These are phyloP conservation scores for Hymenoscyphus fructigenus DNA, from an alignment of 2,329 filamentous ascomycete species.

Conservation along the genomic window DNA sequence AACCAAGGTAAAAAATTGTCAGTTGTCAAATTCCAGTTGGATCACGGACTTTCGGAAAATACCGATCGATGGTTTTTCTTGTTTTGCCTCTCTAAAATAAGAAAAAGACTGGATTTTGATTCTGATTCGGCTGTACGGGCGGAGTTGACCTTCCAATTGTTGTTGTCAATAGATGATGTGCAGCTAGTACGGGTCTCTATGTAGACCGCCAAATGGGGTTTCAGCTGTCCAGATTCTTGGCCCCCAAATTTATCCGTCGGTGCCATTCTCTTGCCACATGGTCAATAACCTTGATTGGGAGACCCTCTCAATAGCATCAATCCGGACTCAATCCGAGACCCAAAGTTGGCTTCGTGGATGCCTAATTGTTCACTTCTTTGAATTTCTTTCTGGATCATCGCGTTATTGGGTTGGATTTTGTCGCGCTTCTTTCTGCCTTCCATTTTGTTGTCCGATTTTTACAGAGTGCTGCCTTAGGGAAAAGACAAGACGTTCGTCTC, in stretches of 20 bases:
- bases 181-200: background rate
- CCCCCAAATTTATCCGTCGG: background rate
- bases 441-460: background rate
- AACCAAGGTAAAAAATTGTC: background rate
- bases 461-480: background rate
- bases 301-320: background rate
- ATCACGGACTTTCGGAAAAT: background rate
- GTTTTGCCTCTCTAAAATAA: conserved; percentile 5
- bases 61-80: background rate
- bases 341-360: background rate
- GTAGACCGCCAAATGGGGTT: background rate
- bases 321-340: background rate
- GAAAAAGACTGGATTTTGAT: background rate
- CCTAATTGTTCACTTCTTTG: background rate
- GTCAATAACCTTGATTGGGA: background rate
- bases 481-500: background rate
- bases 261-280: background rate
- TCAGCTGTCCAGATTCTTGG: background rate
- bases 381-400: background rate
- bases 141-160: background rate
- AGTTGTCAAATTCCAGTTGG: background rate
- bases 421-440: background rate
- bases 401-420: background rate
- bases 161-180: conserved; percentile 4
- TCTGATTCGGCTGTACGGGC: background rate